These are phyloP conservation scores for Daldinia childiae DNA, from an alignment of 495 filamentous ascomycete genomes.

Conservation along the genomic window DNA sequence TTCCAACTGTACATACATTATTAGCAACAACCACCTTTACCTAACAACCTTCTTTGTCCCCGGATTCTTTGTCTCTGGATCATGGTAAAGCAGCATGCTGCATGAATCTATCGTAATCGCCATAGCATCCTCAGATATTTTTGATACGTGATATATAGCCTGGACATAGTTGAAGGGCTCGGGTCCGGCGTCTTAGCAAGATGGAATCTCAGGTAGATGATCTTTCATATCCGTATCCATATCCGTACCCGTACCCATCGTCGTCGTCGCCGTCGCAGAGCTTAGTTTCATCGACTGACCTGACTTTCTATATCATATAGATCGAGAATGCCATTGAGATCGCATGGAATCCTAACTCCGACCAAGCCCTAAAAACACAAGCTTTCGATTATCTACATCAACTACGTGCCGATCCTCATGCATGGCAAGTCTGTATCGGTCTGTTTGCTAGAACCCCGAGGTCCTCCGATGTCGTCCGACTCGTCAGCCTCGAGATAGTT, in stretches of 20 bases:
- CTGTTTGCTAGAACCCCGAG: constrained; percentile 87
- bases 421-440: constrained; percentile 84
- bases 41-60: constrained; percentile 5
- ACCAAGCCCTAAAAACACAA: constrained; percentile 79
- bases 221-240: constrained; percentile 4
- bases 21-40: not conserved
- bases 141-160: constrained; percentile 33
- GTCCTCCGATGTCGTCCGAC: constrained; percentile 82
- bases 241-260: too few species aligned
- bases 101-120: constrained; percentile 29
- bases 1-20: too few species aligned
- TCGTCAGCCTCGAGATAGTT: constrained; percentile 87
- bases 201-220: constrained; percentile 49
- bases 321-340: constrained; percentile 93
- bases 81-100: constrained; percentile 43
- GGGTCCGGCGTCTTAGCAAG: constrained; percentile 44
- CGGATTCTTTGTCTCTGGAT: constrained; percentile 3
- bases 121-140: constrained; percentile 7
- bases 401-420: constrained; percentile 77
- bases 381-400: constrained; percentile 89
- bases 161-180: constrained; percentile 36
- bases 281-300: constrained; percentile 5
- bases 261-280: not conserved
- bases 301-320: constrained; percentile 53
- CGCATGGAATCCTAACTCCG: constrained; percentile 78